Conservation (phyloP, 202 grass and related monocot genomes). For the Alloteropsis angusta region DNA sequence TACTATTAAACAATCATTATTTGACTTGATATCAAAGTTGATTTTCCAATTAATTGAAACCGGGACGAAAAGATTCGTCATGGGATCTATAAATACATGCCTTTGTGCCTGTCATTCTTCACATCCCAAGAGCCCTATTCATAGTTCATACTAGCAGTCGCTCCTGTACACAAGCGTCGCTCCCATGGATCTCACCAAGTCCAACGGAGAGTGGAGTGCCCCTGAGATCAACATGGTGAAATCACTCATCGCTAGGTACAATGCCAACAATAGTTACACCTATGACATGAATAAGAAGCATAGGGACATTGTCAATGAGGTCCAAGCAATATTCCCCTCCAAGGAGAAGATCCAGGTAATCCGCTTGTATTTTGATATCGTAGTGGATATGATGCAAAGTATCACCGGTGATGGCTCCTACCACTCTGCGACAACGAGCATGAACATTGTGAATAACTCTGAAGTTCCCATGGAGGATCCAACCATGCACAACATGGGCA, state of each 20-base stretch:
- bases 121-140: not conserved
- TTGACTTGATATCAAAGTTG: not conserved
- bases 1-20: not conserved
- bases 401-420: fast-evolving
- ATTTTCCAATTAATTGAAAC: not conserved
- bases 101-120: not conserved
- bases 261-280: no score
- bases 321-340: not conserved
- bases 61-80: not conserved
- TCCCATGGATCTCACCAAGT: not conserved
- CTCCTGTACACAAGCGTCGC: not conserved
- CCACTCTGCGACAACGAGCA: no score
- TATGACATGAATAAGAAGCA: not conserved
- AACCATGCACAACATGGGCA: not conserved
- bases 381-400: not conserved
- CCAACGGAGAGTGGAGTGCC: constrained; percentile 11
- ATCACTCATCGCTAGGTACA: not conserved
- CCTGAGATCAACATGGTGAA: not conserved
- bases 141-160: not conserved
- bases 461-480: not conserved
- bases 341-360: constrained; percentile 19
- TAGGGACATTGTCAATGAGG: not conserved
- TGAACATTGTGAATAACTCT: not conserved
- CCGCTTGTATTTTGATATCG: not conserved
- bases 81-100: not conserved